A percentile compares a stretch with the other conserved stretches of the same genome.
These are phyloP conservation scores for Yarrowia galli DNA, from an alignment of 1,139 yeast genomes.

Conservation along the genomic window DNA sequence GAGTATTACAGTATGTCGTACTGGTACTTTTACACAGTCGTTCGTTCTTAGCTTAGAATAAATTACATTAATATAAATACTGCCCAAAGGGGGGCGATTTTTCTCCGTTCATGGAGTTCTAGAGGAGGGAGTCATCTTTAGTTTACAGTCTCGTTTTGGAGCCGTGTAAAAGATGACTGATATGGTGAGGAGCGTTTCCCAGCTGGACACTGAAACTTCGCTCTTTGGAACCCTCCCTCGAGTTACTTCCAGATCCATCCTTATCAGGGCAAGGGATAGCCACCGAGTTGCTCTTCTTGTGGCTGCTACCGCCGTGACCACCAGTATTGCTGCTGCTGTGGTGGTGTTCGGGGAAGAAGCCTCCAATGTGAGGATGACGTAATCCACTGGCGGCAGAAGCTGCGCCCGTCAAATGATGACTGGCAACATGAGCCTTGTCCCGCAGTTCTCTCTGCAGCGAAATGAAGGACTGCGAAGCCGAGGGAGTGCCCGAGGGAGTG, in stretches of 20 bases:
- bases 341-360: slow-evolving; percentile 22
- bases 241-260: not conserved
- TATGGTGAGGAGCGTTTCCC: slow-evolving; percentile 16
- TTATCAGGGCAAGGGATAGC: slow-evolving; percentile 15
- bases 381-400: slow-evolving; percentile 17
- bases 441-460: slow-evolving; percentile 17
- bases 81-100: slow-evolving; percentile 8
- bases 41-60: slow-evolving; percentile 10
- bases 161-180: slow-evolving; percentile 12
- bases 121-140: not conserved
- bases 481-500: slow-evolving; percentile 25
- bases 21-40: too few species aligned
- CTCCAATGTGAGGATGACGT: slow-evolving; percentile 5
- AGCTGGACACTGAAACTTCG: slow-evolving; percentile 20
- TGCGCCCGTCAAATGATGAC: slow-evolving; percentile 7
- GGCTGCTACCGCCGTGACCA: not conserved
- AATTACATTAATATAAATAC: slow-evolving; percentile 24
- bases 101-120: not conserved
- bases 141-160: slow-evolving; percentile 3
- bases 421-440: slow-evolving; percentile 26
- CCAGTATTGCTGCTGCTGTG: too few species aligned
- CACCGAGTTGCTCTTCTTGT: slow-evolving; percentile 18
- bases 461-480: slow-evolving; percentile 23
- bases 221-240: slow-evolving; percentile 14
- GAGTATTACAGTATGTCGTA: too few species aligned